Evolutionary conservation across 2,329 filamentous ascomycete genomes (phyloP).

Genomic region (Aspergillus quadricinctus): DNA sequence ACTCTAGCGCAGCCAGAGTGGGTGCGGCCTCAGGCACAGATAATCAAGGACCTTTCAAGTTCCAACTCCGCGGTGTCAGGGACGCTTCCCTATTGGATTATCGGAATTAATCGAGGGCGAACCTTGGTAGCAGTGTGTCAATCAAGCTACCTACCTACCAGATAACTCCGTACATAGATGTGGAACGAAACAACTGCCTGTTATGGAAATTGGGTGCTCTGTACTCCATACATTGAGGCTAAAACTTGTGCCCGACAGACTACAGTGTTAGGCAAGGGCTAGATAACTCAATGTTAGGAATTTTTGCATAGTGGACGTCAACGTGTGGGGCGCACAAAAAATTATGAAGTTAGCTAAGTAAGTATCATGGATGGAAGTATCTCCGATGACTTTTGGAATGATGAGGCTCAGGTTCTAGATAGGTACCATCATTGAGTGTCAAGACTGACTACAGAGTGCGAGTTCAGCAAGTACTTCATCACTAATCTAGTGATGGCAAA

Average conservation of each 20-base stretch:
- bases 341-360: background rate
- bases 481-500: too few relatives aligned
- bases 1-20: too few relatives aligned
- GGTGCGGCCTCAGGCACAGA: too few relatives aligned
- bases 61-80: slow-evolving; percentile 8
- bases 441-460: background rate
- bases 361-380: background rate
- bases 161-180: background rate
- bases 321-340: background rate
- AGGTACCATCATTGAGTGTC: background rate
- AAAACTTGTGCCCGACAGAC: background rate
- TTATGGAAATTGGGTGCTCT: background rate
- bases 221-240: background rate
- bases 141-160: background rate
- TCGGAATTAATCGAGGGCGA: background rate
- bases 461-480: too few relatives aligned
- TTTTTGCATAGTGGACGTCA: background rate
- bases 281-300: background rate
- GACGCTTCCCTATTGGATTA: slow-evolving; percentile 9
- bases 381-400: background rate
- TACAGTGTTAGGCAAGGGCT: background rate
- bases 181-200: background rate
- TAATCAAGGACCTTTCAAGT: slow-evolving; percentile 12
- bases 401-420: background rate
- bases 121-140: slow-evolving; percentile 5